Evolutionary conservation across 768 basidiomycete species (phyloP).

Genomic region (Pisolithus orientalis): DNA sequence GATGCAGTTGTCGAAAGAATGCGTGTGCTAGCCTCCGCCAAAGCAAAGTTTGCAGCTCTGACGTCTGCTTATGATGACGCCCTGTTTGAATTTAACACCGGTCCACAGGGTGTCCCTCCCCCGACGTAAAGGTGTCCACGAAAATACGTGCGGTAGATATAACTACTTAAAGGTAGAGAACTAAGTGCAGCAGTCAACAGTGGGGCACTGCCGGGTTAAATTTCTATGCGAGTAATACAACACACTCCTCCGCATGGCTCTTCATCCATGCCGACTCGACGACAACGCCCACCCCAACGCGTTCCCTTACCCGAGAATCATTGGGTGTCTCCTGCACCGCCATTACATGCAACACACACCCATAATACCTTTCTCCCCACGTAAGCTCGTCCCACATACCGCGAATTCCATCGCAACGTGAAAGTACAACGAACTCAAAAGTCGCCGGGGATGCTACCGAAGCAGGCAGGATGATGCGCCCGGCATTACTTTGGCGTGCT

Average conservation of each 20-base stretch:
- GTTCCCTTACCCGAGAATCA: neutral
- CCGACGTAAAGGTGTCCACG: no score
- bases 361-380: neutral
- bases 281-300: neutral
- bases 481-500: neutral
- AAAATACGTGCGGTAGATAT: no score
- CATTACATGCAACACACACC: neutral
- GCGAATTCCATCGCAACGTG: neutral
- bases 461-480: neutral
- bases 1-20: constrained; percentile 13
- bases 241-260: neutral
- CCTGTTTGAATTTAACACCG: neutral
- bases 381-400: neutral
- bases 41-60: constrained; percentile 33
- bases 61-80: constrained; percentile 4
- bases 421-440: neutral
- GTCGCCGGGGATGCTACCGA: neutral
- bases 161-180: no score
- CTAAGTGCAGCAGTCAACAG: no score
- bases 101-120: no score
- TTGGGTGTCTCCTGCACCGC: neutral
- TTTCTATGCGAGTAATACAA: neutral
- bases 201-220: no score
- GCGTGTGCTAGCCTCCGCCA: constrained; percentile 13
- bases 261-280: neutral